Evolutionary conservation across 805 yeast genomes (phyloP), one percentile per base, ranked within the genome.

Genomic region (Danielozyma ontarioensis): DNA sequence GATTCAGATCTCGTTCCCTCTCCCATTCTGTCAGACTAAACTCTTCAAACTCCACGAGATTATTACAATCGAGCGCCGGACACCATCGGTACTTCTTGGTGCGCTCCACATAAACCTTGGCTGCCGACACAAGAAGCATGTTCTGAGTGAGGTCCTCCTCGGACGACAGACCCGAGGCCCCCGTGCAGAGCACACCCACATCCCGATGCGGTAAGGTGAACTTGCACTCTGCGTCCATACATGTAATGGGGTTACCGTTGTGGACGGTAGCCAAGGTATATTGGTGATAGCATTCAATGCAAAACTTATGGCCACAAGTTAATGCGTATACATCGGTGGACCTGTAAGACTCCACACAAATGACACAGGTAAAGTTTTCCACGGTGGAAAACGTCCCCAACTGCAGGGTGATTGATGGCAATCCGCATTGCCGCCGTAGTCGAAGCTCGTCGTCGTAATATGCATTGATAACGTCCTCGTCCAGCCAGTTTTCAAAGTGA

Each of bases 21-120:
- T 14, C 32, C 38, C 4, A 32, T 43, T 28, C 37, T 49, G 27
- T 55, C 63, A 13, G 51, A 53, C 11, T 52, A 37, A 8, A 43
- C 48, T 2, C 50, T 52, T 41, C 18, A 10, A 53, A 28, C 37
- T 64, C 62, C n/a, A 86, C 69, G 16, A 85, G 68, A 28, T 70
- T 60, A 27, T 70, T 65, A 53, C 96, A 84, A 50, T 83, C 95
- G 0, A 89, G 80, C 1, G 83, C 80, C 0, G 96, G 96, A 55
- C 97, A 89, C 83, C 87, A 80, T 43, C 72, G 74, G 46, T 70
- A 77, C 29, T 66, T 68, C 28, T 62, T 54, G 37, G 73, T 70
- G 29, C 71, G 65, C 14, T 72, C 72, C n/a, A 81, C 72, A 47
- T 69, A 80, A 17, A 65, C 54, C 36, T 64, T 72, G 6, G 78